A percentile compares a stretch with the other conserved stretches of the same genome.
Conservation (phyloP, 108 stramenopile species). For the Cyclotella sp. region DNA sequence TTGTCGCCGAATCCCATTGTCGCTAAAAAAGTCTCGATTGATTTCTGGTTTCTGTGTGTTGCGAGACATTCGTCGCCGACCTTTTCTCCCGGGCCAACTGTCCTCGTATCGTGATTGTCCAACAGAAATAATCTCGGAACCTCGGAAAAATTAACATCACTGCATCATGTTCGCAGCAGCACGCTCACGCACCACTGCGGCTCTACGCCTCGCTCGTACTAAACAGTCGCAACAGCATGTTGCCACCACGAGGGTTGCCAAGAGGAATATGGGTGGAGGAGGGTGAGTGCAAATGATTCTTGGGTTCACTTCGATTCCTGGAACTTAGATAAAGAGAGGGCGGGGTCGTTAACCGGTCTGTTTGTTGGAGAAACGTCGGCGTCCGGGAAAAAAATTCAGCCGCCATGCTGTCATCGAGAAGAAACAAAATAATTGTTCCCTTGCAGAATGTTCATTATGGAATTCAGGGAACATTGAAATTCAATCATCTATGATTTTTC, state of each 20-base stretch:
- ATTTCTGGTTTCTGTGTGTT: background rate
- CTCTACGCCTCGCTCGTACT: background rate
- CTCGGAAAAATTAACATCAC: background rate
- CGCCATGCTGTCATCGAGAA: no score
- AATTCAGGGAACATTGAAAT: no score
- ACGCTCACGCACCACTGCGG: conserved; percentile 11
- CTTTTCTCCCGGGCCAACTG: no score
- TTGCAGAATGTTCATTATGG: no score
- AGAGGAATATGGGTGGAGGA: conserved; percentile 45
- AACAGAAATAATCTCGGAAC: background rate
- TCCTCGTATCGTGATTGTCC: no score
- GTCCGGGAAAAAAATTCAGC: no score
- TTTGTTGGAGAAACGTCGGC: no score
- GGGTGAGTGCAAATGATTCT: conserved; percentile 19
- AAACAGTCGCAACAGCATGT: background rate
- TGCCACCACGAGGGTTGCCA: background rate
- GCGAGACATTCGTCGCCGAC: no score
- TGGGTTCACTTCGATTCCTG: background rate
- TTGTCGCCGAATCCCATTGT: conserved; percentile 15
- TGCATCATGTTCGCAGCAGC: conserved; percentile 19
- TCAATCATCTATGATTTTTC: no score
- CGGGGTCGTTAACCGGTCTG: background rate
- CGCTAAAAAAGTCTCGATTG: background rate
- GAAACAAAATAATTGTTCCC: no score
- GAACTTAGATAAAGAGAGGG: background rate